These are phyloP conservation scores for Teratosphaeria epicoccoides DNA, from an alignment of 2,329 filamentous ascomycete genomes.

Conservation along the genomic window DNA sequence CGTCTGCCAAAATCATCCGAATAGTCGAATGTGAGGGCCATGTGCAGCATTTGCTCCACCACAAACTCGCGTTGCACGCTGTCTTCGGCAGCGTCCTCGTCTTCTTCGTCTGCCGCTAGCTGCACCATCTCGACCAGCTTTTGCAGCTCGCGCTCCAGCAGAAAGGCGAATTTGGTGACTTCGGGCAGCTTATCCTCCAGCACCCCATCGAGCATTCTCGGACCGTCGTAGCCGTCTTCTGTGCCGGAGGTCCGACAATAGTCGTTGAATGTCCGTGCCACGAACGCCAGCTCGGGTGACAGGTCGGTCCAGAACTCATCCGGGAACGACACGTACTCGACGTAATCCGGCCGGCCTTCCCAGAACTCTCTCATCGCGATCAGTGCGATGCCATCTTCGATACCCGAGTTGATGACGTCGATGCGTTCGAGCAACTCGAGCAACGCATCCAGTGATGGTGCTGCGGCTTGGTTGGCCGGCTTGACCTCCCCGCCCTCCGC, in stretches of 20 bases:
- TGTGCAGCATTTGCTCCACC: constrained; percentile 87
- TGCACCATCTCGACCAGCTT: constrained; percentile 55
- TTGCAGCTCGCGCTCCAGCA: constrained; percentile 69
- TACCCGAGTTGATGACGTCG: constrained; percentile 80
- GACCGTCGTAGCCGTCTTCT: constrained; percentile 37
- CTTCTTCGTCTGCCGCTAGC: constrained; percentile 40
- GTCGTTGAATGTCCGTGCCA: constrained; percentile 86
- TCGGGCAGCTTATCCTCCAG: constrained; percentile 92
- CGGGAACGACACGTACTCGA: constrained; percentile 56
- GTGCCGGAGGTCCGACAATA: constrained; percentile 64
- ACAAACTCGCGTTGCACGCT: constrained; percentile 89
- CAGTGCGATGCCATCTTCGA: constrained; percentile 79
- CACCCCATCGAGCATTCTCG: constrained; percentile 62
- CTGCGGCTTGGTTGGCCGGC: constrained; percentile 36
- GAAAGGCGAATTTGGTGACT: constrained; percentile 81
- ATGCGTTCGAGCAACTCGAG: constrained; percentile 88
- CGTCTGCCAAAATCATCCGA: constrained; percentile 91
- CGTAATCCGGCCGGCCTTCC: constrained; percentile 79
- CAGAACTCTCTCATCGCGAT: constrained; percentile 96
- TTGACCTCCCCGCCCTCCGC: constrained; percentile 41
- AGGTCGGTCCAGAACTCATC: constrained; percentile 72
- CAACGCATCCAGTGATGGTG: constrained; percentile 69
- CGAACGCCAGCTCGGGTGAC: constrained; percentile 76
- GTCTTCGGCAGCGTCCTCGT: constrained; percentile 61
- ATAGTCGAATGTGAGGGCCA: constrained; percentile 85